A percentile compares a stretch with the other conserved stretches of the same genome.
Conservation (phyloP, 106 monocot species). For the Xerophyta viscosa region DNA sequence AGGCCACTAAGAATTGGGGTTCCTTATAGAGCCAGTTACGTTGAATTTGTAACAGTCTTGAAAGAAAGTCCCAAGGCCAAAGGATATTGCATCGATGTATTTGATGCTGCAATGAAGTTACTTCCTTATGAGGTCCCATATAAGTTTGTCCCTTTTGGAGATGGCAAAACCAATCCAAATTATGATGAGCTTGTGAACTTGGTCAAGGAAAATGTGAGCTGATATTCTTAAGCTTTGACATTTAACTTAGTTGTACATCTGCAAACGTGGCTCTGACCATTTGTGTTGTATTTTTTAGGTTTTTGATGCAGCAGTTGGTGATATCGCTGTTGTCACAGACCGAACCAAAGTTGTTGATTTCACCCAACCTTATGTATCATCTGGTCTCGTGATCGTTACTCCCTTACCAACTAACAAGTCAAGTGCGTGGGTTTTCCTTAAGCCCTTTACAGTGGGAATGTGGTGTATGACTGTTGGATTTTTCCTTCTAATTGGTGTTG, state of each 20-base stretch:
- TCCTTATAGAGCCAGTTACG: conserved; percentile 49
- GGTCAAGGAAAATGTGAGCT: conserved; percentile 37
- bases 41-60: conserved; percentile 28
- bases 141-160: conserved; percentile 54
- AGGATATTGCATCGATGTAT: conserved; percentile 79
- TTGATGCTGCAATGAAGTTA: conserved; percentile 33
- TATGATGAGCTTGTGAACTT: conserved; percentile 42
- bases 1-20: conserved; percentile 53
- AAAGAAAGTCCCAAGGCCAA: background rate
- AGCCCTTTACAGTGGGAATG: conserved; percentile 54
- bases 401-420: conserved; percentile 27
- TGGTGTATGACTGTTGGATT: conserved; percentile 51
- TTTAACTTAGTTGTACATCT: too few species aligned
- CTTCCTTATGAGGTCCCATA: conserved; percentile 59
- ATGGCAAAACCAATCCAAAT: conserved; percentile 42
- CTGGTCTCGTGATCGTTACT: conserved; percentile 49
- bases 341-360: conserved; percentile 58
- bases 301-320: conserved; percentile 51
- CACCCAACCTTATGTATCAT: conserved; percentile 51
- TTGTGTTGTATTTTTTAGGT: conserved; percentile 8
- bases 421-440: conserved; percentile 57
- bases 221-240: too few species aligned
- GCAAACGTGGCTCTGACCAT: background rate
- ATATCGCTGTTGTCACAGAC: conserved; percentile 39
- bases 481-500: conserved; percentile 52